Conservation (phyloP, 441 rosid species). For the Isatis lusitanica region DNA sequence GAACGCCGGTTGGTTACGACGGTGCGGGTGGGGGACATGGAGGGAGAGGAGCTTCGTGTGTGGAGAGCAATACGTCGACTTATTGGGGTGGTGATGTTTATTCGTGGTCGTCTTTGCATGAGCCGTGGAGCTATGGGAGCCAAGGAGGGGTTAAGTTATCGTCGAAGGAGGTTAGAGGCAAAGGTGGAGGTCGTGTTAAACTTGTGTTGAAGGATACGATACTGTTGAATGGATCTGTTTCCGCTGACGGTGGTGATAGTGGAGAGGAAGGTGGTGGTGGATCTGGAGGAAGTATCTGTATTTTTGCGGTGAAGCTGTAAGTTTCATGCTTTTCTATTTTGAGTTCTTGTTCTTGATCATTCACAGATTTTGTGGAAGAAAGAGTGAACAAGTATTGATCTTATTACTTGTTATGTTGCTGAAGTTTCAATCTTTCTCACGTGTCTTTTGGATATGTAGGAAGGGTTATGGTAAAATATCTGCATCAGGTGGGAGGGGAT, state of each 20-base stretch:
- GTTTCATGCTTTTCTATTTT: slow-evolving; percentile 35
- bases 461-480: slow-evolving; percentile 88
- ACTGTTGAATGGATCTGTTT: slow-evolving; percentile 75
- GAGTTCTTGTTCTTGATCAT: slow-evolving; percentile 12
- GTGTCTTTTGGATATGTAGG: slow-evolving; percentile 53
- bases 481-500: slow-evolving; percentile 92
- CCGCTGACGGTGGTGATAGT: slow-evolving; percentile 85
- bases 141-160: slow-evolving; percentile 71
- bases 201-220: slow-evolving; percentile 62
- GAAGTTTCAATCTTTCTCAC: slow-evolving; percentile 18
- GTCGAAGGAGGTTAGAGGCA: slow-evolving; percentile 59
- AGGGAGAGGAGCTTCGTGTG: slow-evolving; percentile 97
- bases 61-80: slow-evolving; percentile 53
- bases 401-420: slow-evolving; percentile 2
- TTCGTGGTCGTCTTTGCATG: slow-evolving; percentile 83
- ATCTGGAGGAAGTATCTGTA: slow-evolving; percentile 91
- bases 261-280: slow-evolving; percentile 89
- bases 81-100: slow-evolving; percentile 99
- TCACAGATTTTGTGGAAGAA: no score
- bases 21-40: slow-evolving; percentile 99
- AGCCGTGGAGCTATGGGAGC: slow-evolving; percentile 97
- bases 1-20: slow-evolving; percentile 77
- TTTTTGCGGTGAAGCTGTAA: slow-evolving; percentile 78
- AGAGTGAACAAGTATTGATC: no score
- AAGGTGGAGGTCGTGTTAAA: slow-evolving; percentile 90